Conservation (phyloP, 2,329 filamentous ascomycete genomes). For the Cladorrhinum sp. region DNA sequence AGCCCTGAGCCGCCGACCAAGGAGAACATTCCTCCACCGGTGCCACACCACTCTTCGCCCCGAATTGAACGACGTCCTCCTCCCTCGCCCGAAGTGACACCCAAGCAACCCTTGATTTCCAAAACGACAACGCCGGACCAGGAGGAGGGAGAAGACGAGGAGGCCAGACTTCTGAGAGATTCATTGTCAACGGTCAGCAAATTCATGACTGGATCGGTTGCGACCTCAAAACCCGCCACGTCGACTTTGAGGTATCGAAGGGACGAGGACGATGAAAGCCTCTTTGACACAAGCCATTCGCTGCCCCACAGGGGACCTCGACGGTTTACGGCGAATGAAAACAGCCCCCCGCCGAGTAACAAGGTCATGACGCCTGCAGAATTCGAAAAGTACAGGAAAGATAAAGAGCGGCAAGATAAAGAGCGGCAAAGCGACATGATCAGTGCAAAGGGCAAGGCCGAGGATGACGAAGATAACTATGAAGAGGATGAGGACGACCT, state of each 20-base stretch:
- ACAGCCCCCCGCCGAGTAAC: conserved; percentile 46
- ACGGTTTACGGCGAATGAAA: conserved; percentile 35
- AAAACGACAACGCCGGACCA: conserved; percentile 28
- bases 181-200: conserved; percentile 47
- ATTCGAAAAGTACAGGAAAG: conserved; percentile 76
- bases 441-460: conserved; percentile 38
- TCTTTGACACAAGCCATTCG: conserved; percentile 50
- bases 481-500: conserved; percentile 75
- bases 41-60: conserved; percentile 39
- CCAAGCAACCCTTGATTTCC: conserved; percentile 31
- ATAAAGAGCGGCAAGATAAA: conserved; percentile 57
- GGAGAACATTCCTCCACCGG: conserved; percentile 38
- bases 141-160: conserved; percentile 47
- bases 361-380: conserved; percentile 90
- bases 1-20: conserved; percentile 38
- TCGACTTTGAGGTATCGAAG: conserved; percentile 36
- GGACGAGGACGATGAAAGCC: conserved; percentile 51
- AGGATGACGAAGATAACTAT: conserved; percentile 62
- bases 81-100: conserved; percentile 35
- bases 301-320: conserved; percentile 38
- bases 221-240: conserved; percentile 24
- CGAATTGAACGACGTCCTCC: conserved; percentile 30
- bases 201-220: conserved; percentile 36
- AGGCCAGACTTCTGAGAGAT: conserved; percentile 51
- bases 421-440: conserved; percentile 37